A percentile compares a stretch with the other conserved stretches of the same genome.
Conservation (phyloP, 2,329 filamentous ascomycete species). For the Colletotrichum karsti region DNA sequence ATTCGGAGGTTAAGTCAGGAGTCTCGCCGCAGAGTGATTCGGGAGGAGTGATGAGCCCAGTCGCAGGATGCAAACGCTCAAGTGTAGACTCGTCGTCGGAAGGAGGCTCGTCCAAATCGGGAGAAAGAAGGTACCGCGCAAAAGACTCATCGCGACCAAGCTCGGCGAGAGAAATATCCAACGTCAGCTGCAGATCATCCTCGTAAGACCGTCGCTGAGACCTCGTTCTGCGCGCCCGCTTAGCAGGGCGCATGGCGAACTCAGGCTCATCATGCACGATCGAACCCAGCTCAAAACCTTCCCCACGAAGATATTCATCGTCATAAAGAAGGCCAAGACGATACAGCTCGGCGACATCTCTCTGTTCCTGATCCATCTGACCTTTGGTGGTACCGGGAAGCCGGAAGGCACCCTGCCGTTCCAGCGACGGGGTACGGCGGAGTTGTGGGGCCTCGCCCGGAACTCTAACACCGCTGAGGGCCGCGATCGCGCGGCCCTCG, state of each 20-base stretch:
- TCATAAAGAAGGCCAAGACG: conserved; percentile 55
- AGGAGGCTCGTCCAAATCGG: conserved; percentile 28
- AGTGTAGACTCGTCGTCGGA: conserved; percentile 28
- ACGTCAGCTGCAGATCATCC: conserved; percentile 38
- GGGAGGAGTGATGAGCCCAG: conserved; percentile 45
- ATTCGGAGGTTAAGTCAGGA: conserved; percentile 40
- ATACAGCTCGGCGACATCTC: conserved; percentile 50
- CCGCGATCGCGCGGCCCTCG: conserved; percentile 44
- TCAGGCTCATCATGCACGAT: conserved; percentile 47
- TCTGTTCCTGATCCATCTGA: conserved; percentile 39
- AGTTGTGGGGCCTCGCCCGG: conserved; percentile 44
- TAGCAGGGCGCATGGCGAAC: conserved; percentile 47
- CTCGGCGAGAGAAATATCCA: conserved; percentile 53
- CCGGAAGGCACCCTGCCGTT: conserved; percentile 56
- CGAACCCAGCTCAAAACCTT: conserved; percentile 47
- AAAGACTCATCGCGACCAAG: conserved; percentile 49
- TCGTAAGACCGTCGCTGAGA: conserved; percentile 33
- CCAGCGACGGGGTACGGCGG: conserved; percentile 44
- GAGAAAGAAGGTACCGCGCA: conserved; percentile 43
- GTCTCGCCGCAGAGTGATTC: conserved; percentile 44
- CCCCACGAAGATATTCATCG: conserved; percentile 43
- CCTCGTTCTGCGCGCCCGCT: conserved; percentile 38
- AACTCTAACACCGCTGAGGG: conserved; percentile 42
- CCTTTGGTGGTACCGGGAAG: conserved; percentile 47
- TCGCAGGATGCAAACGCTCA: conserved; percentile 47